phyloP scores from a whole-genome alignment of 805 yeast genomes.

The Saturnispora hagleri region DNA sequence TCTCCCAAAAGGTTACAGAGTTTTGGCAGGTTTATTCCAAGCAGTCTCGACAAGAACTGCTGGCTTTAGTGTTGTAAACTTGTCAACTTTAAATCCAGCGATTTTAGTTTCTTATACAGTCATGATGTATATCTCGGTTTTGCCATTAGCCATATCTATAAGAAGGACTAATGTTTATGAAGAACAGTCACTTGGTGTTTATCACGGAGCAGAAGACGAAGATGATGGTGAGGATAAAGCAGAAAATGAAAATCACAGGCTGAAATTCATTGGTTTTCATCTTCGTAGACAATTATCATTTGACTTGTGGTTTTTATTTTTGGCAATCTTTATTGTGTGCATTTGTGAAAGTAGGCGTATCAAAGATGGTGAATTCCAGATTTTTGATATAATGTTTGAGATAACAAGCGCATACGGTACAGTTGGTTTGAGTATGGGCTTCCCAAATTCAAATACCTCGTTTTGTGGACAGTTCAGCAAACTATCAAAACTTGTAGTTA shows the following conservation, averaged over 20 bases:
- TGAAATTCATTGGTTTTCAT: constrained; percentile 74
- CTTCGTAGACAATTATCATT: constrained; percentile 85
- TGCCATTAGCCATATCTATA: constrained; percentile 92
- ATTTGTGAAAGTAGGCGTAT: constrained; percentile 72
- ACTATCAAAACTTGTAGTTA: constrained; percentile 73
- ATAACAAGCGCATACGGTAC: constrained; percentile 94
- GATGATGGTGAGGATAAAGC: constrained; percentile 28
- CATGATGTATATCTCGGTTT: constrained; percentile 97
- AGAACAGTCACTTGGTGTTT: constrained; percentile 94
- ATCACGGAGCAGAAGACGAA: constrained; percentile 27
- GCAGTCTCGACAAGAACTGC: constrained; percentile 92
- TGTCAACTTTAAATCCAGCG: constrained; percentile 72
- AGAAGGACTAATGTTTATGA: constrained; percentile 97
- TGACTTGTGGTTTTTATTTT: constrained; percentile 87
- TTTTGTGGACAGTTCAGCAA: constrained; percentile 63
- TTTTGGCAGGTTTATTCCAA: constrained; percentile 79
- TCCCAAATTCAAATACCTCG: constrained; percentile 56
- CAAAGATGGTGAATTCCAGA: constrained; percentile 42
- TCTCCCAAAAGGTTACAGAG: constrained; percentile 57
- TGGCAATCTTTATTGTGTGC: constrained; percentile 80
- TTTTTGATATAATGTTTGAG: constrained; percentile 75
- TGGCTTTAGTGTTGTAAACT: constrained; percentile 69
- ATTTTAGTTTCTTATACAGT: constrained; percentile 88
- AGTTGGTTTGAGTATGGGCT: constrained; percentile 87
- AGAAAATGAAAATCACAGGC: constrained; percentile 32